Evolutionary conservation across 441 rosid genomes (phyloP).

Genomic region (Adansonia gregorii): DNA sequence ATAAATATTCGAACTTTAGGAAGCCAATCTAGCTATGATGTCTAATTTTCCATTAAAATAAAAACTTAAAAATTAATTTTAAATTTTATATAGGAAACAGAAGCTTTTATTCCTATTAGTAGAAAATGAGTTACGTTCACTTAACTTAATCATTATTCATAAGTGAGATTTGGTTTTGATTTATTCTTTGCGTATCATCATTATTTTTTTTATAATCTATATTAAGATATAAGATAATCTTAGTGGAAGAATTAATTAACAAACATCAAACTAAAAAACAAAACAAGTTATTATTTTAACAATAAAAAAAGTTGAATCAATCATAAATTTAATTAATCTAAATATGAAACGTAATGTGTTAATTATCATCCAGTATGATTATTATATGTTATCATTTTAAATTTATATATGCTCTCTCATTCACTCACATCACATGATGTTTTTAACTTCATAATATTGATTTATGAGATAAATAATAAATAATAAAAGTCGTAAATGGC

Average conservation of each 20-base stretch:
- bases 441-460: not conserved
- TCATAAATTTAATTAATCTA: not conserved
- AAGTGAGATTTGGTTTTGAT: slow-evolving; percentile 67
- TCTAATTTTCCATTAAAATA: slow-evolving; percentile 20
- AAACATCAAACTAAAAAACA: not conserved
- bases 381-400: not conserved
- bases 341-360: not conserved
- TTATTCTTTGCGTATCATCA: slow-evolving; percentile 22
- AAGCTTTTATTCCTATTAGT: slow-evolving; percentile 31
- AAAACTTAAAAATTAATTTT: slow-evolving; percentile 4
- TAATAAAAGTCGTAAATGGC: too few relatives aligned
- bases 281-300: not conserved
- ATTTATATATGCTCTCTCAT: not conserved
- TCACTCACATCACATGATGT: not conserved
- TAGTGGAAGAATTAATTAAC: slow-evolving; percentile 28
- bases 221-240: slow-evolving; percentile 15
- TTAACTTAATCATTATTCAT: slow-evolving; percentile 36
- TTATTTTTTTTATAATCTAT: slow-evolving; percentile 15
- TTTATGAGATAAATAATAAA: too few relatives aligned
- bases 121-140: slow-evolving; percentile 40
- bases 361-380: not conserved
- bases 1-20: not conserved
- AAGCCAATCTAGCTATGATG: slow-evolving; percentile 15
- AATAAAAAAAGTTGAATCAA: too few relatives aligned
- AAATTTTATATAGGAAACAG: not conserved